Percentiles rank a stretch among this genome's conserved stretches.
Evolutionary conservation across 805 yeast species (phyloP).

Genomic region (Monosporozyma siamensis): DNA sequence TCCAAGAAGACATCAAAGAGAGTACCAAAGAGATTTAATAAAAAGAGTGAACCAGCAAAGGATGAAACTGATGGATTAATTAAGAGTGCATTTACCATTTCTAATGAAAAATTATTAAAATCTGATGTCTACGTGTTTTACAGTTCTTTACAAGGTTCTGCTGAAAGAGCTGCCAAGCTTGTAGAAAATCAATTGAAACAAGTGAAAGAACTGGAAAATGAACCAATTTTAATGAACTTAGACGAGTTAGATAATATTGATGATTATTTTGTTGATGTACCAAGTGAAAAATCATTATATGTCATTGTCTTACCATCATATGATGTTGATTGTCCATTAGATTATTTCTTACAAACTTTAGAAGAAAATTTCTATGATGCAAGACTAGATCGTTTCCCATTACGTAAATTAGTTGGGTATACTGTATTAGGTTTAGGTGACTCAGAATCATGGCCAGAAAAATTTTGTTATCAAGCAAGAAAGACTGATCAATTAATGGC

Average conservation of each 20-base stretch:
- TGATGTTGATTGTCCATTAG: conserved; percentile 87
- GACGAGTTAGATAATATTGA: conserved; percentile 83
- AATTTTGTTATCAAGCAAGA: conserved; percentile 80
- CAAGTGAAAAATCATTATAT: conserved; percentile 48
- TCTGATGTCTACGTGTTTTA: conserved; percentile 63
- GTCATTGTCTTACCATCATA: conserved; percentile 78
- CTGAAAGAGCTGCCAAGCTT: conserved; percentile 56
- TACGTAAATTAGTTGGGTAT: conserved; percentile 61
- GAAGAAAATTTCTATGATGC: conserved; percentile 78
- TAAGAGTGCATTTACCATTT: conserved; percentile 31
- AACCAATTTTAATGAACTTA: conserved; percentile 52
- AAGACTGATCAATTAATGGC: conserved; percentile 66
- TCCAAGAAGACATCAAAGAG: conserved; percentile 1
- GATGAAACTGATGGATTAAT: conserved; percentile 12
- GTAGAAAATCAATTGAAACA: conserved; percentile 34
- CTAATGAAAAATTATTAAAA: conserved; percentile 36
- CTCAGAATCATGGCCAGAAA: conserved; percentile 71
- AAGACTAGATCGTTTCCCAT: conserved; percentile 75
- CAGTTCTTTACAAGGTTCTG: conserved; percentile 79
- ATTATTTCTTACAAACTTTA: conserved; percentile 71
- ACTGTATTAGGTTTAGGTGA: conserved; percentile 86
- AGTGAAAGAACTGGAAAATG: conserved; percentile 23
- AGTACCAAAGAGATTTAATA: conserved; percentile 10
- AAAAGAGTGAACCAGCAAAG: not conserved
- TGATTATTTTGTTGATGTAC: conserved; percentile 63